Conservation (phyloP, 1,139 yeast species). For the Hemisphaericaspora xylanilytica region DNA sequence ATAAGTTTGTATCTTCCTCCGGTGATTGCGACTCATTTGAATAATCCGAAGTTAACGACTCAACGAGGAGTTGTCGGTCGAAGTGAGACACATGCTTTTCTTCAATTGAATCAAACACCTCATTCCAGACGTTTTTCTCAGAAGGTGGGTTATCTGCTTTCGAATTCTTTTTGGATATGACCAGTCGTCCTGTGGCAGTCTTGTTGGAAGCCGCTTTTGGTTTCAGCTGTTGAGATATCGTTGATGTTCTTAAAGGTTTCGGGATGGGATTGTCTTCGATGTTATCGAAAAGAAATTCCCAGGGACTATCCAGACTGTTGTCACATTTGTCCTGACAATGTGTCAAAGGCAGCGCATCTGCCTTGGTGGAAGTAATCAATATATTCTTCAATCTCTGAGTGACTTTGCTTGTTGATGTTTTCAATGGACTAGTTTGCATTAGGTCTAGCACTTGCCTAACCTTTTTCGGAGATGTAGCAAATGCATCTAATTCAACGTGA, state of each 20-base stretch:
- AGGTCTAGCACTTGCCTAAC: conserved; percentile 15
- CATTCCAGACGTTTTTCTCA: conserved; percentile 21
- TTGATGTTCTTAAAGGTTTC: neutral
- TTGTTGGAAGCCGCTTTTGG: neutral
- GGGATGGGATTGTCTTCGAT: neutral
- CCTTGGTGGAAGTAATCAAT: neutral
- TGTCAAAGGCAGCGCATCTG: too few species aligned
- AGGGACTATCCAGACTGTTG: neutral
- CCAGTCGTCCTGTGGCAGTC: neutral
- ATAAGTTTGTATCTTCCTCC: conserved; percentile 1
- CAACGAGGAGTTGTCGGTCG: neutral
- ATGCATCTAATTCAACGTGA: neutral
- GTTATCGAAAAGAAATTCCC: neutral
- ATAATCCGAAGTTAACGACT: neutral
- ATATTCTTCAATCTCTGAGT: neutral
- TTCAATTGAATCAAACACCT: conserved; percentile 19
- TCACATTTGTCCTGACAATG: too few species aligned
- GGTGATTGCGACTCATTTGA: conserved; percentile 1
- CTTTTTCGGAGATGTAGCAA: conserved; percentile 22
- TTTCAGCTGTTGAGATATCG: neutral
- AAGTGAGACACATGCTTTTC: neutral
- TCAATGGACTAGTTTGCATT: conserved; percentile 7
- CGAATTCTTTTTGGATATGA: neutral
- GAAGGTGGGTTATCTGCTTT: neutral
- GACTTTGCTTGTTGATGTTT: neutral